phyloP scores from a whole-genome alignment of 441 rosid genomes.

The Macaranga tanarius region DNA sequence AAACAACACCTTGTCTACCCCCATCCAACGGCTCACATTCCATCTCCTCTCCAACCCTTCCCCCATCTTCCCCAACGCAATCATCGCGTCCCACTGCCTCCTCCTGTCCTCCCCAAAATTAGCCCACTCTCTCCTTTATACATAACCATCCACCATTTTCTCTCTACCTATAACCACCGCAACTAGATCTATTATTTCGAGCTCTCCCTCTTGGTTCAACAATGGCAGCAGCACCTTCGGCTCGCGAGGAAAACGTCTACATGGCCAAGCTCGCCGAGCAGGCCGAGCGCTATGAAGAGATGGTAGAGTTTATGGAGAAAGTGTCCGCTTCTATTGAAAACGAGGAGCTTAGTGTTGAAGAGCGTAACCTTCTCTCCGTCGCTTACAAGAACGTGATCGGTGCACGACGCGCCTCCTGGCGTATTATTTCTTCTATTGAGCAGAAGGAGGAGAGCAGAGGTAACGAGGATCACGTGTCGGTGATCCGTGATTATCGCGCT shows the following conservation, averaged over 20 bases:
- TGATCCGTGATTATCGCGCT: conserved; percentile 74
- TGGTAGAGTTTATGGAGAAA: conserved; percentile 97
- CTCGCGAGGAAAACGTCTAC: conserved; percentile 87
- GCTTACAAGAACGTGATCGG: conserved; percentile 97
- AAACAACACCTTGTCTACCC: conserved; percentile 8
- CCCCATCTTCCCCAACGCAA: conserved; percentile 40
- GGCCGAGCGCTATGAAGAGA: conserved; percentile 93
- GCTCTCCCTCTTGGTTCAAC: not conserved
- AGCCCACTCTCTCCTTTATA: conserved; percentile 28
- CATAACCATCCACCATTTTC: conserved; percentile 4
- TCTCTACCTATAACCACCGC: not conserved
- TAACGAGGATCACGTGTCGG: conserved; percentile 65
- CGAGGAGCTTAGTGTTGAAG: conserved; percentile 88
- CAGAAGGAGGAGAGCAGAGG: conserved; percentile 95
- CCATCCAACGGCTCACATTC: conserved; percentile 34
- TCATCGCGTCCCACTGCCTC: conserved; percentile 41
- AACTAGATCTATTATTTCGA: conserved; percentile 21
- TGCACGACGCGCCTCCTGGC: conserved; percentile 94
- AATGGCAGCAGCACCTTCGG: conserved; percentile 48
- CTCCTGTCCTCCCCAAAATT: conserved; percentile 22
- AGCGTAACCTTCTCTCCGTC: conserved; percentile 86
- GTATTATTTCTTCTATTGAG: conserved; percentile 91
- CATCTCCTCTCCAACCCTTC: conserved; percentile 14
- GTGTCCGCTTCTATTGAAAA: conserved; percentile 70
- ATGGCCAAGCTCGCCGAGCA: conserved; percentile 94